Evolutionary conservation across 75 land plant species (phyloP), one percentile per base, ranked within the genome.

Genomic region (Azolla pinnata): DNA sequence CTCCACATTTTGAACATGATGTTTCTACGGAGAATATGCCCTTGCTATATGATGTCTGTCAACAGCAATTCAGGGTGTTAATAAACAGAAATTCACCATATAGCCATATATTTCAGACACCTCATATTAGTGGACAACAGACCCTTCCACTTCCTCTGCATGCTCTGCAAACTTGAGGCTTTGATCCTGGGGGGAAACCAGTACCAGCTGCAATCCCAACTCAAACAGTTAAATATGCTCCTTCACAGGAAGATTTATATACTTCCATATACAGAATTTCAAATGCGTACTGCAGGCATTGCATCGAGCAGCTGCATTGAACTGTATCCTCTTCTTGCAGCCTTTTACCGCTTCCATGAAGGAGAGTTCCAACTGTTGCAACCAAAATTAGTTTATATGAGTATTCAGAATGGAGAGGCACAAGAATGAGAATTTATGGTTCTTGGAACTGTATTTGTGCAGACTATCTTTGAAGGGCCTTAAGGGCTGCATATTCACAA

Each of bases 291-390:
- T 87, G 73, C 98, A 93, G 54, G 82, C 33, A 30, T 76, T 56
- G 63, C 98, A 93, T 8, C 76, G 59, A 57, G 85, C 57, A 28
- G 59, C 23, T 19, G 98, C 59, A 46, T 74, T 71, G 62, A 81
- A 83, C 42, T 78, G 61, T 19, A 93, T 63, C 44, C 49, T 74
- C 66, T 88, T 93, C 5, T 81, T 59, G 70, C 96, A 85, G n/a
- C 98, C 98, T 60, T 85, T 83, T 10, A 93, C 87, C 56, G 98
- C 90, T 79, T 93, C 96, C 98, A 83, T 93, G 60, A 93, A 93
- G 16, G 96, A 85, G 46, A 93, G 64, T 23, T 88, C 79, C 31
- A 83, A 2, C 54, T 52, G 50, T n/a, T n/a, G n/a, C n/a, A n/a
- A n/a, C n/a, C n/a, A n/a, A n/a, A n/a, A n/a, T n/a, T n/a, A n/a